Percentiles rank a stretch among this genome's conserved stretches.
Conservation (phyloP, 2,329 filamentous ascomycete genomes). For the Trichoderma sp. region DNA sequence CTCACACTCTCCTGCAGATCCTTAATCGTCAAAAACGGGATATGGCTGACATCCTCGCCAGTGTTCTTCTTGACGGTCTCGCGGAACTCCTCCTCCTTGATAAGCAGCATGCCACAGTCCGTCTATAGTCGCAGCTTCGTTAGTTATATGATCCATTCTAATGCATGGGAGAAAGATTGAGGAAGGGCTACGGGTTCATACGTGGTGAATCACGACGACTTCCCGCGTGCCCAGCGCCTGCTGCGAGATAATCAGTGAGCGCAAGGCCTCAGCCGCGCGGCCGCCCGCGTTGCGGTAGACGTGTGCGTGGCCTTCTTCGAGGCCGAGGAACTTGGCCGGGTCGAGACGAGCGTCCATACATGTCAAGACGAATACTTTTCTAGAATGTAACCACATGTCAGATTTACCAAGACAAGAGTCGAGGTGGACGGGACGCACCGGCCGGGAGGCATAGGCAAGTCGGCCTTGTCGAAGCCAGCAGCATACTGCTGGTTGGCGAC, state of each 20-base stretch:
- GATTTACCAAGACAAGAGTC: neutral
- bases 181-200: conserved; percentile 30
- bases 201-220: conserved; percentile 72
- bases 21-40: conserved; percentile 68
- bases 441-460: conserved; percentile 65
- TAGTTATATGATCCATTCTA: neutral
- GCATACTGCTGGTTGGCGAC: conserved; percentile 55
- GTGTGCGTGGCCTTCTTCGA: conserved; percentile 75
- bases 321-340: conserved; percentile 68
- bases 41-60: conserved; percentile 50
- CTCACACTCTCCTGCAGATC: conserved; percentile 65
- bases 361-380: conserved; percentile 55
- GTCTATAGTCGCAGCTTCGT: conserved; percentile 35
- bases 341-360: conserved; percentile 83
- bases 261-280: conserved; percentile 67
- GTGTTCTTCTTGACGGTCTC: conserved; percentile 62
- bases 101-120: conserved; percentile 64
- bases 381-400: conserved; percentile 26
- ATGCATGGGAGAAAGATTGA: neutral
- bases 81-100: conserved; percentile 61
- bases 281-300: conserved; percentile 75
- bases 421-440: conserved; percentile 45
- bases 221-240: conserved; percentile 77
- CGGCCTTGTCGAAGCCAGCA: conserved; percentile 67
- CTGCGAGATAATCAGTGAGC: conserved; percentile 76